Conservation (phyloP, 2,329 filamentous ascomycete species). For the Stagonosporopsis rhizophila region DNA sequence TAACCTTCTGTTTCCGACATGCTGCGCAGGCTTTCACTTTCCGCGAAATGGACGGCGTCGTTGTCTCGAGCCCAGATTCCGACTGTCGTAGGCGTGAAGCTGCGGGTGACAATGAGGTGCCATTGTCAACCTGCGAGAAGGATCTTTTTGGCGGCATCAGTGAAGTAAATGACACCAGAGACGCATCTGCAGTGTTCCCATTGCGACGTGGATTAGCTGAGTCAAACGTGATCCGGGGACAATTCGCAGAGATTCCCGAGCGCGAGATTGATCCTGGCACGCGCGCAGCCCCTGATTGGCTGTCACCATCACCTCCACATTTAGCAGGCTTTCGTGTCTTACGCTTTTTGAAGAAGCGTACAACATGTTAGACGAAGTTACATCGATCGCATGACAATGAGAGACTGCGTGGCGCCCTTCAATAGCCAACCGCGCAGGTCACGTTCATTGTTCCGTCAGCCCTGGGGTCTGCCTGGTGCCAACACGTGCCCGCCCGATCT, state of each 20-base stretch:
- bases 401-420: too few species aligned
- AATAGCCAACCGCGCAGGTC: background rate
- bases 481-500: background rate
- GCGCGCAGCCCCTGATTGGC: slow-evolving; percentile 7
- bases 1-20: slow-evolving; percentile 60
- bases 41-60: slow-evolving; percentile 39
- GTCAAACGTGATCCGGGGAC: slow-evolving; percentile 15
- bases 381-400: background rate
- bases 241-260: slow-evolving; percentile 6
- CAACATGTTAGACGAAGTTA: background rate
- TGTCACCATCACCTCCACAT: background rate
- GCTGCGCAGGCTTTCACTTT: slow-evolving; percentile 58
- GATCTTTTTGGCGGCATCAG: slow-evolving; percentile 34
- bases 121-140: slow-evolving; percentile 33
- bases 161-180: background rate
- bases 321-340: background rate
- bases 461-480: background rate
- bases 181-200: slow-evolving; percentile 10
- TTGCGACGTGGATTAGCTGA: slow-evolving; percentile 9
- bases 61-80: slow-evolving; percentile 12
- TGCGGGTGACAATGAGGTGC: slow-evolving; percentile 19
- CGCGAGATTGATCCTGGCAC: background rate
- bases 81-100: slow-evolving; percentile 19
- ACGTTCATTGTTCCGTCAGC: background rate
- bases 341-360: background rate